Percentiles rank a stretch among this genome's conserved stretches.
Conservation (phyloP, 345 rosid genomes). For the Anastatica hierochuntica region DNA sequence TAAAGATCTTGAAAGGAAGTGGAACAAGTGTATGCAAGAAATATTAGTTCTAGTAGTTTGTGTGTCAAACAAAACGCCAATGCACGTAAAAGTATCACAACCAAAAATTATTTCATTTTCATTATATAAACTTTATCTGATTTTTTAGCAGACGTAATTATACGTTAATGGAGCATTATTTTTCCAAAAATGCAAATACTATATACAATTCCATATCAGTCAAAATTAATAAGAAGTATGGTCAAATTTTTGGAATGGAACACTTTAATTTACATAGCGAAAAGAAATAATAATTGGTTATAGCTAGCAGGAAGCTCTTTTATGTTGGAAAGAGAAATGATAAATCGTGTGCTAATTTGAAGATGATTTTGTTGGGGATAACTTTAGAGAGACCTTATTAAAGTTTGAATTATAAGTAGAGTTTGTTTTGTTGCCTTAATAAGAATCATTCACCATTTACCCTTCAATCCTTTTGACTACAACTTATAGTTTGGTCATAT, state of each 20-base stretch:
- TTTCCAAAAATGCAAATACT: too few species aligned
- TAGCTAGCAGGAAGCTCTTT: neutral
- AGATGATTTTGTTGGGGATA: conserved; percentile 33
- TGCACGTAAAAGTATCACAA: neutral
- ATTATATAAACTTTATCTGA: too few species aligned
- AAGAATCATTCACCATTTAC: conserved; percentile 13
- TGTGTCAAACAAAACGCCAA: conserved; percentile 18
- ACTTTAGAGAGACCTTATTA: conserved; percentile 27
- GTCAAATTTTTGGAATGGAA: neutral
- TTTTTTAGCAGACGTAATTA: too few species aligned
- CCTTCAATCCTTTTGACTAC: conserved; percentile 20
- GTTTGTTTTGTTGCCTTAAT: conserved; percentile 19
- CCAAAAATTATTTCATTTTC: too few species aligned
- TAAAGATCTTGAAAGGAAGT: conserved; percentile 16
- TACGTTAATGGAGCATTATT: too few species aligned
- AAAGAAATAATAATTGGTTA: conserved; percentile 8
- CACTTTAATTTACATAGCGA: neutral
- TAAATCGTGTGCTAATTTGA: conserved; percentile 27
- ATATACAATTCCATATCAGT: too few species aligned
- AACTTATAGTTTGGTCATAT: conserved; percentile 18
- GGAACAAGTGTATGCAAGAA: conserved; percentile 12
- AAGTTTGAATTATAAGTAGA: conserved; percentile 24
- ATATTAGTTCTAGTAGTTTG: neutral
- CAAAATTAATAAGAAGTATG: neutral
- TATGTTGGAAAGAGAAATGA: conserved; percentile 23